Percentiles rank a stretch among this genome's conserved stretches.
Conservation (phyloP, 768 basidiomycete genomes). For the Crassisporium funariophilum region DNA sequence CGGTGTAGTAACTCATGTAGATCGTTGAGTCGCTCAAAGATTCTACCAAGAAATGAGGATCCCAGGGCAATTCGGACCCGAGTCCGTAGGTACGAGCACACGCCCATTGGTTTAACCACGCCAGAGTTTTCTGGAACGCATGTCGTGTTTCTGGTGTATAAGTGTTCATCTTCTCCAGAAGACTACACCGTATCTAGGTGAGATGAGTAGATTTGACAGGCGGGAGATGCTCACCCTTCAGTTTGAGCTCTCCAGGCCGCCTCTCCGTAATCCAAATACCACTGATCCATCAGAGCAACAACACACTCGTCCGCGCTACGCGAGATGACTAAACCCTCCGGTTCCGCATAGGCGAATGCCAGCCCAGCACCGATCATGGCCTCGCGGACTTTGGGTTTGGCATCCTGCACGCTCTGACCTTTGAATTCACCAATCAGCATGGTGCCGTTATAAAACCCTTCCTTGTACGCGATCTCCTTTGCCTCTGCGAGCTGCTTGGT, state of each 20-base stretch:
- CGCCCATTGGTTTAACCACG: slow-evolving; percentile 98
- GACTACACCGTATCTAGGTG: slow-evolving; percentile 41
- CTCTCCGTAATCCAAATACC: slow-evolving; percentile 99
- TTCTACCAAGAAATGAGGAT: slow-evolving; percentile 94
- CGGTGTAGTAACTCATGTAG: slow-evolving; percentile 98
- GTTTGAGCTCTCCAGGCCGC: slow-evolving; percentile 83
- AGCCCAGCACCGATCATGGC: slow-evolving; percentile 76
- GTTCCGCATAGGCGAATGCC: slow-evolving; percentile 93
- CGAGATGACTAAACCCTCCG: slow-evolving; percentile 87
- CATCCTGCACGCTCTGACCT: slow-evolving; percentile 86
- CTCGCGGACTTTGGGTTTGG: slow-evolving; percentile 86
- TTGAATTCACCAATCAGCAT: slow-evolving; percentile 93
- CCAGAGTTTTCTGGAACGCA: slow-evolving; percentile 86
- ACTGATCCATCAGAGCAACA: slow-evolving; percentile 97
- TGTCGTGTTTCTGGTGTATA: slow-evolving; percentile 92
- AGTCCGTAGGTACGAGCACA: slow-evolving; percentile 98
- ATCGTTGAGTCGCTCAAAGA: slow-evolving; percentile 96
- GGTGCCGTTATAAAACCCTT: slow-evolving; percentile 93
- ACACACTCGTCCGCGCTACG: slow-evolving; percentile 97
- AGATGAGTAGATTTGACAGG: slow-evolving; percentile 3
- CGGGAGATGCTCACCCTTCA: slow-evolving; percentile 60
- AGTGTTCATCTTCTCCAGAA: slow-evolving; percentile 84
- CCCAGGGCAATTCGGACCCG: slow-evolving; percentile 96
- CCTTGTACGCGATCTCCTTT: slow-evolving; percentile 97
- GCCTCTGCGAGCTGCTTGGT: slow-evolving; percentile 91